phyloP scores from a whole-genome alignment of 192 early-diverging fungal species.

The Coemansia sp. region DNA sequence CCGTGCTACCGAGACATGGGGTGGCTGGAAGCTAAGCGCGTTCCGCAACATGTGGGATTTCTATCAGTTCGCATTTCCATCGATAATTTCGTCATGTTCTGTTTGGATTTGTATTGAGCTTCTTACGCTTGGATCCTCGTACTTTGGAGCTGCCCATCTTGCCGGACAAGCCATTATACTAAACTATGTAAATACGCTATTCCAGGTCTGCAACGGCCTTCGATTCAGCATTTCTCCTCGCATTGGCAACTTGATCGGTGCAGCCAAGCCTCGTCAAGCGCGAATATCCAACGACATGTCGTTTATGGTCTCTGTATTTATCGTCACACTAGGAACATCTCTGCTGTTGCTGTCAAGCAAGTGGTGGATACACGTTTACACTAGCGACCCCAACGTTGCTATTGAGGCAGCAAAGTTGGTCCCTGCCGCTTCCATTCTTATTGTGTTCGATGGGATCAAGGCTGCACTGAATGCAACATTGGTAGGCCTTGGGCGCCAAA shows the following conservation, averaged over 20 bases:
- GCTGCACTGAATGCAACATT: slow-evolving; percentile 56
- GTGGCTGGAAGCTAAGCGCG: slow-evolving; percentile 73
- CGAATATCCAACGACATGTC: slow-evolving; percentile 59
- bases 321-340: slow-evolving; percentile 33
- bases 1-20: slow-evolving; percentile 74
- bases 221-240: slow-evolving; percentile 72
- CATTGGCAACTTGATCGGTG: slow-evolving; percentile 74
- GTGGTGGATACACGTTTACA: slow-evolving; percentile 56
- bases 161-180: slow-evolving; percentile 76
- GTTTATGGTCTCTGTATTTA: slow-evolving; percentile 53
- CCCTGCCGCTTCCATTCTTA: slow-evolving; percentile 69
- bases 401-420: slow-evolving; percentile 65
- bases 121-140: slow-evolving; percentile 67
- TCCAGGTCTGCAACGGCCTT: slow-evolving; percentile 68
- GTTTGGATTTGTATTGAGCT: slow-evolving; percentile 84
- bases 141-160: slow-evolving; percentile 68
- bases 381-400: slow-evolving; percentile 65
- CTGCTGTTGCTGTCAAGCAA: slow-evolving; percentile 14
- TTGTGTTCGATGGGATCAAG: slow-evolving; percentile 58
- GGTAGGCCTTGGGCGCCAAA: slow-evolving; percentile 53
- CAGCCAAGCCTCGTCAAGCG: slow-evolving; percentile 56
- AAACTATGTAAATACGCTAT: slow-evolving; percentile 69
- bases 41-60: slow-evolving; percentile 62
- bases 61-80: slow-evolving; percentile 71
- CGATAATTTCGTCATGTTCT: slow-evolving; percentile 73